Percentiles rank a stretch among this genome's conserved stretches.
Conservation (phyloP, 495 filamentous ascomycete genomes). For the Apiosordaria backusii region DNA sequence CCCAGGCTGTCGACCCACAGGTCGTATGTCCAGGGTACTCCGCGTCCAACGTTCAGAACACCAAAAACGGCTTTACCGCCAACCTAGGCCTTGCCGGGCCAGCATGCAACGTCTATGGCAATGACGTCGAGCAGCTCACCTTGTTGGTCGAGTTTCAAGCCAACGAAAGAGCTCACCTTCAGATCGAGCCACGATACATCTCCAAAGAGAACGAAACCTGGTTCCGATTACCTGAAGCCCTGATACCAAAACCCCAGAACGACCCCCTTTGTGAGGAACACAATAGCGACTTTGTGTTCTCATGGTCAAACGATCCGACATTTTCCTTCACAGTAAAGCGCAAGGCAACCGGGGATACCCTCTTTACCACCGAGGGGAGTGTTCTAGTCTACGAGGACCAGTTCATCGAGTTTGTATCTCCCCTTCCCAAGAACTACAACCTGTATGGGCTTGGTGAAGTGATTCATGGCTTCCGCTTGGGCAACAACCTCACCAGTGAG, state of each 20-base stretch:
- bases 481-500: constrained; percentile 63
- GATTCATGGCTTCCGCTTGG: constrained; percentile 67
- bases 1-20: constrained; percentile 68
- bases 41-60: constrained; percentile 57
- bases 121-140: constrained; percentile 61
- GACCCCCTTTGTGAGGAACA: constrained; percentile 35
- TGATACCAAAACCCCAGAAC: constrained; percentile 57
- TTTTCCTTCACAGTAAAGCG: constrained; percentile 73
- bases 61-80: constrained; percentile 51
- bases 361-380: constrained; percentile 71
- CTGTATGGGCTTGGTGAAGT: constrained; percentile 84
- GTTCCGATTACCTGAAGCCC: constrained; percentile 61
- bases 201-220: constrained; percentile 62
- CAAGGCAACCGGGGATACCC: constrained; percentile 56
- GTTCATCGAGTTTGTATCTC: constrained; percentile 71
- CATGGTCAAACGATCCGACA: constrained; percentile 59
- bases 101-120: constrained; percentile 70
- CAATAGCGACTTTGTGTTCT: constrained; percentile 53
- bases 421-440: constrained; percentile 67
- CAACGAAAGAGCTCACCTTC: constrained; percentile 67
- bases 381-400: constrained; percentile 75
- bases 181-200: constrained; percentile 68
- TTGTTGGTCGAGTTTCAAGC: constrained; percentile 71
- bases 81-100: constrained; percentile 62
- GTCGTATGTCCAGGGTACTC: constrained; percentile 72